These are phyloP conservation scores for Suhomyces xylopsoci DNA, from an alignment of 805 yeast species.

Conservation along the genomic window DNA sequence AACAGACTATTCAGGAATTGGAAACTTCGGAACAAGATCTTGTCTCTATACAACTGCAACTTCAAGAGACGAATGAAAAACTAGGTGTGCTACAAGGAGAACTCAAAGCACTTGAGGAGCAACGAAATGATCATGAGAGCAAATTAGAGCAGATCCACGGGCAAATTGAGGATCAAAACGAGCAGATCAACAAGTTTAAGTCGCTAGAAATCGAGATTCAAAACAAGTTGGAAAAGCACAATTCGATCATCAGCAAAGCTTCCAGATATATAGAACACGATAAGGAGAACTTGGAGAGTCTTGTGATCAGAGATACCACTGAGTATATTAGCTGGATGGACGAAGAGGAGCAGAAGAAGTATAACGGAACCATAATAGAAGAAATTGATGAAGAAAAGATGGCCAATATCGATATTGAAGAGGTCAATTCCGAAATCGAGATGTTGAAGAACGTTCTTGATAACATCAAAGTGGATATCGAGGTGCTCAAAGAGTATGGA, in stretches of 20 bases:
- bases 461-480: constrained; percentile 63
- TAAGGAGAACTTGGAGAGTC: constrained; percentile 38
- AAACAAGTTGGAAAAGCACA: constrained; percentile 59
- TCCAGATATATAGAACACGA: constrained; percentile 38
- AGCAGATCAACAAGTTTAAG: constrained; percentile 53
- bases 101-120: constrained; percentile 30
- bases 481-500: constrained; percentile 74
- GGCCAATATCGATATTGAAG: constrained; percentile 43
- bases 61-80: constrained; percentile 24
- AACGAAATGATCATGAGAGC: constrained; percentile 39
- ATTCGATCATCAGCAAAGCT: constrained; percentile 33
- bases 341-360: constrained; percentile 33
- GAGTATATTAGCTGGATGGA: constrained; percentile 51
- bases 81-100: constrained; percentile 28
- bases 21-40: constrained; percentile 23
- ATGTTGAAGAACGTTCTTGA: constrained; percentile 54
- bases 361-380: constrained; percentile 37
- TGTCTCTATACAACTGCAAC: constrained; percentile 17
- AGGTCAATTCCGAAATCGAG: constrained; percentile 49
- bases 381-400: constrained; percentile 53
- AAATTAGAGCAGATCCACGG: constrained; percentile 33
- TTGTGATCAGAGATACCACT: constrained; percentile 54
- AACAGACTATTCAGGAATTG: constrained; percentile 48
- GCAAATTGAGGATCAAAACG: constrained; percentile 34
- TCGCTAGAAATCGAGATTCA: constrained; percentile 66